Evolutionary conservation across 2,329 filamentous ascomycete species (phyloP), one percentile per base, ranked within the genome.

Genomic region (Claviceps citrina): DNA sequence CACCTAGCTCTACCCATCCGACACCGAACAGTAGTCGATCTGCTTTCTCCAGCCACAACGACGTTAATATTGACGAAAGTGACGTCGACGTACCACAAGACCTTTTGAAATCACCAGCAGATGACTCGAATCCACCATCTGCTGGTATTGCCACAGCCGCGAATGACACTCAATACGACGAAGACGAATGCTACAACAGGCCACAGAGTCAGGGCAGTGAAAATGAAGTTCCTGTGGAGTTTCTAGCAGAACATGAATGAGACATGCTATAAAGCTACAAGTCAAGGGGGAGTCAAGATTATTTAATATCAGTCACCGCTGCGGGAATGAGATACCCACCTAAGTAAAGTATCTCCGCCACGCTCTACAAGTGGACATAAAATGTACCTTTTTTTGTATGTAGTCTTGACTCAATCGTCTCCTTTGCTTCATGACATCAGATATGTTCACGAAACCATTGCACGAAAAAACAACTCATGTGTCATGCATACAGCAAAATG

Each of bases 171-270:
- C 16, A 19, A 22, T 8, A 18, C 16, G 8, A 27, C 22, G 41
- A 46, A 25, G 36, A 35, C 7, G 45, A n/a, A n/a, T n/a, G 40
- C 13, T 44, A 47, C 9, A 45, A 44, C 18, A 35, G 48, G 2
- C 40, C 47, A 7, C 45, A 43, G 15, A 50, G 53, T 36, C 50
- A 56, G 38, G 58, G 58, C 31, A 65, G 61, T 46, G 65, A 65
- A 43, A 68, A 69, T 36, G 68, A 69, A 38, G 61, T 73, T 7
- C 69, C 70, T 1, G 55, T 57, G 0, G 69, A 74, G 43, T 72
- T 75, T 46, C 46, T 74, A 6, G 64, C 64, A 9, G 65, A 71
- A 47, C 64, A 68, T 30, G 48, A 36, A 8, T 38, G 22, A 28
- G 26, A 34, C 20, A 19, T 31, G 30, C n/a, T 1, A 15, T 3